Base-by-base conservation (phyloP, 176 grass and related monocot species). In the Pharus latifolius region DNA sequence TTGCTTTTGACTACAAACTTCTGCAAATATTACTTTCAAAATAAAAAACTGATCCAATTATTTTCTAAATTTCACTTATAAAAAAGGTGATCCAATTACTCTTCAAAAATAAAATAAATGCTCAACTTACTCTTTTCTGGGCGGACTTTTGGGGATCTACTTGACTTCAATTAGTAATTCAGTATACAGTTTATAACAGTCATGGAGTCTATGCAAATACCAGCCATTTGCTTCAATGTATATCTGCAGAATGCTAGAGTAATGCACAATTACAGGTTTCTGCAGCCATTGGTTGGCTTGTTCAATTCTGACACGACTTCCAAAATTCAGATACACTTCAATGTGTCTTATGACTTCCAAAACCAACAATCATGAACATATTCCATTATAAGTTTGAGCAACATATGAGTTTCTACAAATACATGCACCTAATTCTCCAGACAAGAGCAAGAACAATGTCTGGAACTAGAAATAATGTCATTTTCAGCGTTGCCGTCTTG, bases 401-500 rank as follows among this genome's bases (percentile, higher is more conserved):
- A 52, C 25, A 31, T 45, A 14, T 10, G 59, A 38, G n/a, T 24
- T 33, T 3, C 23, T 20, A 44, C 38, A 60, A 22, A 45, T n/a
- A n/a, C n/a, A n/a, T n/a, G n/a, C n/a, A n/a, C n/a, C n/a, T n/a
- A 35, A 6, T 31, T 18, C 14, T 51, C 38, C 56, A 64, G 22
- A 63, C 37, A 2, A 55, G 48, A 49, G 35, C 48, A 71, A 65
- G 38, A 58, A 24, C 28, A 68, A 33, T 38, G 9, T 38, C 8
- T 38, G 35, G 53, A 16, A 35, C 19, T 73, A 11, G 60, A 67
- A 51, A 44, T 1, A 67, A 17, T 37, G 60, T 67, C 60, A 28
- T 44, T 73, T 78, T 85, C 83, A 25, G 75, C 6, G 37, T 1
- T 62, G 24, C 65, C 41, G 19, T 41, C 56, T 10, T 56, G 56